These are phyloP conservation scores for Alternaria sp. DNA, from an alignment of 2,329 filamentous ascomycete species.

Conservation along the genomic window DNA sequence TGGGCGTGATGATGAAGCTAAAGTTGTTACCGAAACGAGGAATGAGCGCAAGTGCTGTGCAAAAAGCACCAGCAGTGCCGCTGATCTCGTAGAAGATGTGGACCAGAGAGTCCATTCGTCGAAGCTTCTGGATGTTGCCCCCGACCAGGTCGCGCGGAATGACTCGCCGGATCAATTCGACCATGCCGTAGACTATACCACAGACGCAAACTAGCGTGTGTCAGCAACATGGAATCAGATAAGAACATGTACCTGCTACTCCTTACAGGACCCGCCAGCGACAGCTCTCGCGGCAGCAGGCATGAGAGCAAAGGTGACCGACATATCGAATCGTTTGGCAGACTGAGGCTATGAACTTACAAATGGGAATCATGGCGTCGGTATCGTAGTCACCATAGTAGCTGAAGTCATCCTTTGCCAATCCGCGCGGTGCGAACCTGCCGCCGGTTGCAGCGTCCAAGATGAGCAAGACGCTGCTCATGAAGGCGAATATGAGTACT, in stretches of 20 bases:
- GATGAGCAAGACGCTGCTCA: slow-evolving; percentile 57
- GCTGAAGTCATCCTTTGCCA: slow-evolving; percentile 48
- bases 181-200: slow-evolving; percentile 53
- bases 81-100: slow-evolving; percentile 59
- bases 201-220: slow-evolving; percentile 27
- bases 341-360: slow-evolving; percentile 20
- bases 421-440: slow-evolving; percentile 47
- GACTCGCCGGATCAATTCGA: slow-evolving; percentile 59
- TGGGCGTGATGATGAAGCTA: slow-evolving; percentile 59
- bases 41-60: slow-evolving; percentile 59
- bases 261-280: background rate
- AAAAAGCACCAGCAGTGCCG: slow-evolving; percentile 57
- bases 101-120: slow-evolving; percentile 55
- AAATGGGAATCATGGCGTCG: slow-evolving; percentile 59
- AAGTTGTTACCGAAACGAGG: slow-evolving; percentile 60
- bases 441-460: slow-evolving; percentile 59
- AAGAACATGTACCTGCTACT: background rate
- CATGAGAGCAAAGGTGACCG: too few relatives aligned
- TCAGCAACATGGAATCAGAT: slow-evolving; percentile 10
- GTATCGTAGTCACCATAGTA: slow-evolving; percentile 59
- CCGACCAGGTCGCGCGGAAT: slow-evolving; percentile 61
- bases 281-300: background rate
- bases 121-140: slow-evolving; percentile 58
- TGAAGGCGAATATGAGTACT: slow-evolving; percentile 55
- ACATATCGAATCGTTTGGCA: background rate